Percentiles rank a stretch among this genome's conserved stretches.
Evolutionary conservation across 371 early-diverging fungal genomes (phyloP).

Genomic region (Rhizopus arrhizus): DNA sequence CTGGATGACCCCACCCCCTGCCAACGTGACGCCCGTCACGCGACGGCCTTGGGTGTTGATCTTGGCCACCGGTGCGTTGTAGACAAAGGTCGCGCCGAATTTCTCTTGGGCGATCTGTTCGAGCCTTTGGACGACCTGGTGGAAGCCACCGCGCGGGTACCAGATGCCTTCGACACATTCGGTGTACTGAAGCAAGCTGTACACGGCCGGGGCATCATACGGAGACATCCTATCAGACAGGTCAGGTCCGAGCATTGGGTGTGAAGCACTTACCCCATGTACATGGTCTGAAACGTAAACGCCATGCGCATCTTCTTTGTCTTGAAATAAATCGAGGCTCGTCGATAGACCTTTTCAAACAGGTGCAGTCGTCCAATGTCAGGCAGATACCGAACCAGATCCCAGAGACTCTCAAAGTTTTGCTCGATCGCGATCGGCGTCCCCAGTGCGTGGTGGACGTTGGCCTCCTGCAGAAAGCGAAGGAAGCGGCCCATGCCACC

Average conservation of each 20-base stretch:
- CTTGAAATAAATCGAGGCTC: conserved; percentile 56
- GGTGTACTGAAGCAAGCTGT: conserved; percentile 64
- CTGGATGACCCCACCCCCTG: conserved; percentile 45
- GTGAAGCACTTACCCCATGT: conserved; percentile 62
- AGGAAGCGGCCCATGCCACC: conserved; percentile 49
- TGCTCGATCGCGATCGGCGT: conserved; percentile 51
- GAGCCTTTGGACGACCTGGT: conserved; percentile 55
- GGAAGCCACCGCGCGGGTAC: conserved; percentile 70
- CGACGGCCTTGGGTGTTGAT: conserved; percentile 42
- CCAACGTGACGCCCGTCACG: conserved; percentile 59
- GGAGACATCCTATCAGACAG: conserved; percentile 58
- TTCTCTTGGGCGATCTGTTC: conserved; percentile 52
- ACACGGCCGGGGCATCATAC: conserved; percentile 68
- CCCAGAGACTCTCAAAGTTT: conserved; percentile 58
- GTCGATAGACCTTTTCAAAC: conserved; percentile 49
- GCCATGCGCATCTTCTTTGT: conserved; percentile 64
- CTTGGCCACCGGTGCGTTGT: conserved; percentile 48
- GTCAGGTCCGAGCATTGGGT: too few species aligned
- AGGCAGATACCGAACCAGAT: conserved; percentile 48
- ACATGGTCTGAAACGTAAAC: conserved; percentile 68
- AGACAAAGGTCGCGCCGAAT: conserved; percentile 53
- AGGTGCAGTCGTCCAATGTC: conserved; percentile 54
- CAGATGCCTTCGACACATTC: conserved; percentile 68
- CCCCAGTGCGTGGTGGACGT: conserved; percentile 57
- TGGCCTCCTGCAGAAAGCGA: conserved; percentile 53